phyloP scores from a whole-genome alignment of 192 early-diverging fungal genomes.

The Coemansia sp. region DNA sequence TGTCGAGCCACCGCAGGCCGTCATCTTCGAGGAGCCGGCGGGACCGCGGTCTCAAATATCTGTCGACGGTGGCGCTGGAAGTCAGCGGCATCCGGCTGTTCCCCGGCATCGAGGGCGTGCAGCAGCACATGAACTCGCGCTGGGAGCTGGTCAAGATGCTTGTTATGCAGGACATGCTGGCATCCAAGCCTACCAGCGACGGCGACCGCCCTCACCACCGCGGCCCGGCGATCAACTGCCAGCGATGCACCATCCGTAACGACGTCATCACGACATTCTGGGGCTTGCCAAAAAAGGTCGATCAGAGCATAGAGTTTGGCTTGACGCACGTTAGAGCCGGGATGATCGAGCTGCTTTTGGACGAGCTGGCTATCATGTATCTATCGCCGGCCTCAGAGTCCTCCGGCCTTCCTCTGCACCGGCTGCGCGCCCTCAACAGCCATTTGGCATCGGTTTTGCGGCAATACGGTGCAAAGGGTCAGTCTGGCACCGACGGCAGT shows the following conservation, averaged over 20 bases:
- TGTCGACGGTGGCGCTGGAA: conserved; percentile 42
- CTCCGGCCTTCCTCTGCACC: conserved; percentile 22
- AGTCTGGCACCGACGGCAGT: background rate
- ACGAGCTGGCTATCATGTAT: conserved; percentile 41
- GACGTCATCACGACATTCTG: conserved; percentile 53
- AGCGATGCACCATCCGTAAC: conserved; percentile 44
- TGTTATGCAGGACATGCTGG: conserved; percentile 51
- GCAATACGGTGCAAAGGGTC: conserved; percentile 3
- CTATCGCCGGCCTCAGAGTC: conserved; percentile 18
- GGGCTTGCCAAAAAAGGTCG: conserved; percentile 48
- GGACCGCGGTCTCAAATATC: conserved; percentile 39
- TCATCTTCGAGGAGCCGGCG: conserved; percentile 4
- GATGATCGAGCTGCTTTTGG: conserved; percentile 36
- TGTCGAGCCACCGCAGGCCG: background rate
- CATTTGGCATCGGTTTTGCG: conserved; percentile 30
- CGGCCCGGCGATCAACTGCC: conserved; percentile 40
- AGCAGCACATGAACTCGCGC: conserved; percentile 49
- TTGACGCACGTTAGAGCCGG: conserved; percentile 46
- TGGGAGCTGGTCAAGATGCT: conserved; percentile 54
- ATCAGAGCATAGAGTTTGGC: conserved; percentile 40
- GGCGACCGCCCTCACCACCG: conserved; percentile 31
- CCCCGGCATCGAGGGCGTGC: conserved; percentile 37
- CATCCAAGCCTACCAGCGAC: conserved; percentile 21
- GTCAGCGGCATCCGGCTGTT: conserved; percentile 31
- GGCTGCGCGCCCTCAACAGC: conserved; percentile 28